Base-by-base conservation (phyloP, 1,139 yeast genomes). In the Nakaseomyces delphensis region DNA sequence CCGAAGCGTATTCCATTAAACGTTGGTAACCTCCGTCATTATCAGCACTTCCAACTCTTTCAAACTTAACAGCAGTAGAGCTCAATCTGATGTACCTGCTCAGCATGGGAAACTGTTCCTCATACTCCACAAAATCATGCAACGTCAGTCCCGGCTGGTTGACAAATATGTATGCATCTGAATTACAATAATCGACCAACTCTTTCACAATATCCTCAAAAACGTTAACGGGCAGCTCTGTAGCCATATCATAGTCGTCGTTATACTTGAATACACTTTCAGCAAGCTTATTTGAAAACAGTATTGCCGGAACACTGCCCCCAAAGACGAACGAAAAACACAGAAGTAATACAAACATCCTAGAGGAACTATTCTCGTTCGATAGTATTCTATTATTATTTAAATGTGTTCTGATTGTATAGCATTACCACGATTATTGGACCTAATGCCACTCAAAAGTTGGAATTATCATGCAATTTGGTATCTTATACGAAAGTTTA, bases 101-200 rank as follows among this genome's bases (percentile, higher is more conserved):
- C 19, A 83, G 54, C 48, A 73, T 69, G 1, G 68, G 69, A 73
- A 84, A 82, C 20, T 67, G 60, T 3, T 69, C 53, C 15, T 55
- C 60, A 43, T 59, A 57, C 24, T 67, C 66, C 19, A 67, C 66
- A 46, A 85, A 66, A 60, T 85, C 95, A n/a, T 64, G 63, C 40
- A 71, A 64, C 2, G 62, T 61, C 43, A 85, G 60, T 0, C 93
- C 93, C 0, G 95, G 95, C 38, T 76, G 77, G 54, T 83, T 75
- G 1, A 84, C 68, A 13, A 85, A 61, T 2, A 86, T 54, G 52
- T 81, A 83, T 0, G 80, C 83, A 57, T 84, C 83, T 0, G 89
- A 75, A 1, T 78, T 65, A 55, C 95, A 86, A 35, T 71, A 69
- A 2, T 77, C 75, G 11, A 79, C 62, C 31, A 77, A 59, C 43